Base-by-base conservation (phyloP, 2,329 filamentous ascomycete species). In the Rhynchosporium secalis region DNA sequence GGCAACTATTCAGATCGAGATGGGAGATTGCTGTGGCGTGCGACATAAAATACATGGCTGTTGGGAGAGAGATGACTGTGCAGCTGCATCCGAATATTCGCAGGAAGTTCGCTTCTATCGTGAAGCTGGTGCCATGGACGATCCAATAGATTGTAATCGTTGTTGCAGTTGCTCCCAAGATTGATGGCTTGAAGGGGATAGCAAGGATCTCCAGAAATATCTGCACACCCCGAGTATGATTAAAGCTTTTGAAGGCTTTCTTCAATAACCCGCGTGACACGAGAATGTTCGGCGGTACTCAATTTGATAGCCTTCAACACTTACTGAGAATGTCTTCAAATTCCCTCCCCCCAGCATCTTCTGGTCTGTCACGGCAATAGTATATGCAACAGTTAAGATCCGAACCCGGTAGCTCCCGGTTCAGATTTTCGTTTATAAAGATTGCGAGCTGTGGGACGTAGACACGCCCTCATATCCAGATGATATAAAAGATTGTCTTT, bases 261-360 rank as follows among this genome's bases (percentile, higher is more conserved):
- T 45, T 4, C 20, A 28, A 28, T n/a, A 52, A 41, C 15, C 38
- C 28, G 20, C 36, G 31, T 5, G 10, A 26, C 26, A 10, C 43
- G 6, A 52, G 7, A 26, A 60, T 28, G 33, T 63, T 60, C 41
- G 62, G 54, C 46, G 60, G 60, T 7, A 64, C 66, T 8, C 58
- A 60, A 43, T 65, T 20, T 60, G 51, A 66, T 66, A 13, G 63
- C 33, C 9, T 6, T 36, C 5, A 36, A 10, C 33, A 36, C 9
- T 36, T 36, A 10, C 33, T 10, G 33, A 10, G 33, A 36, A 36
- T 36, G 6, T 36, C 9, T 36, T 36, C 6, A 36, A 5, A 36
- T 36, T 20, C 20, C 20, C 33, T 36, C 9, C 33, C 9, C 9
- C 33, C 33, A 36, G 5, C 33, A 36, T 6, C 33, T 10, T 5